Percentiles rank a stretch among this genome's conserved stretches.
Evolutionary conservation across 2,329 filamentous ascomycete species (phyloP).

Genomic region (Colletotrichum chlorophyti): DNA sequence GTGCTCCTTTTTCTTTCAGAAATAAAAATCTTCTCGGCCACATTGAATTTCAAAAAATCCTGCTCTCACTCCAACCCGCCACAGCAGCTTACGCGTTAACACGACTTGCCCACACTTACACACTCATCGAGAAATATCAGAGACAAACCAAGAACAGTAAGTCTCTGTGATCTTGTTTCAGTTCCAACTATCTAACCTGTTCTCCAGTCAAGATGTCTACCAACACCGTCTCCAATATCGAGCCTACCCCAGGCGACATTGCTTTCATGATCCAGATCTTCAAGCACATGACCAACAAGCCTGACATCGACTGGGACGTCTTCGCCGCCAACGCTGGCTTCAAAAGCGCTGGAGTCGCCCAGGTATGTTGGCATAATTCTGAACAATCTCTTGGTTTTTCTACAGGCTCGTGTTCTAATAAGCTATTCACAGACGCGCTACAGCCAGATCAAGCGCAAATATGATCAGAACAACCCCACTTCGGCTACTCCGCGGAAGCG

Average conservation of each 20-base stretch:
- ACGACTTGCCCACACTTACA: too few species aligned
- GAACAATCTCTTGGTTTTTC: not conserved
- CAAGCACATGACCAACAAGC: constrained; percentile 49
- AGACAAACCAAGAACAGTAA: too few species aligned
- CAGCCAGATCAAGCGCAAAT: constrained; percentile 46
- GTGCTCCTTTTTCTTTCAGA: too few species aligned
- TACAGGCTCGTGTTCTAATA: not conserved
- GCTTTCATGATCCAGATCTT: constrained; percentile 53
- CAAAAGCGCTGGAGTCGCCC: constrained; percentile 53
- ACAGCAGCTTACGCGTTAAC: too few species aligned
- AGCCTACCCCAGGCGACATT: constrained; percentile 48
- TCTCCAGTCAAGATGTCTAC: constrained; percentile 37
- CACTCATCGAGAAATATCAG: too few species aligned
- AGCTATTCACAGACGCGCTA: constrained; percentile 47
- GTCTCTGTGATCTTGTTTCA: not conserved
- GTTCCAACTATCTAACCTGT: not conserved
- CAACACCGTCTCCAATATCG: constrained; percentile 29
- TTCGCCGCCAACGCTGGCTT: constrained; percentile 50
- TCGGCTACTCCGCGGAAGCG: constrained; percentile 9
- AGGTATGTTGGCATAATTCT: constrained; percentile 38
- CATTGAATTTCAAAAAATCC: too few species aligned
- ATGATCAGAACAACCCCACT: not conserved
- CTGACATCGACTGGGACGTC: constrained; percentile 54
- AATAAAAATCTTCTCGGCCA: too few species aligned
- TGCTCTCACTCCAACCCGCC: too few species aligned